These are phyloP conservation scores for Rickenella mellea DNA, from an alignment of 768 basidiomycete genomes.

Conservation along the genomic window DNA sequence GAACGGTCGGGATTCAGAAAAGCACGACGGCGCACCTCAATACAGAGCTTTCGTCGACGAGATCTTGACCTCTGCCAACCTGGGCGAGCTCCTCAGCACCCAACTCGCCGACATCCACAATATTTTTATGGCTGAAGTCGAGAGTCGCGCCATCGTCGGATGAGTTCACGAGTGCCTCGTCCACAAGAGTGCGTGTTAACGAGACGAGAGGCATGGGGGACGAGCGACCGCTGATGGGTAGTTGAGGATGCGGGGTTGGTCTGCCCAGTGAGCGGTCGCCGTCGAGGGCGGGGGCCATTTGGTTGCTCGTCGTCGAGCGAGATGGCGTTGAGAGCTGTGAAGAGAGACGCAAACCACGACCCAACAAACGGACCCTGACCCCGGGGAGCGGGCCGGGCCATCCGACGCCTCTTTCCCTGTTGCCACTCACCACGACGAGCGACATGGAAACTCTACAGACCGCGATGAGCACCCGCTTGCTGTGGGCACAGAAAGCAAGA, in stretches of 20 bases:
- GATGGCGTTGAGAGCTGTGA: no score
- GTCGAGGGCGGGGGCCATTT: no score
- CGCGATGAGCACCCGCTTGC: no score
- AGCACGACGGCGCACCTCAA: constrained; percentile 40
- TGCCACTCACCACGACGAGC: no score
- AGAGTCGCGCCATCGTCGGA: constrained; percentile 76
- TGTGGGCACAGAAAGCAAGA: no score
- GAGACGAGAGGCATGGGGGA: background rate
- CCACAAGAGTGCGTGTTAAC: constrained; percentile 47
- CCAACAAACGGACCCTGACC: no score
- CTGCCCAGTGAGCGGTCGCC: background rate
- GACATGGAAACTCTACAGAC: no score
- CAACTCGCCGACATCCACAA: constrained; percentile 66
- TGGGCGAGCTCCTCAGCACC: constrained; percentile 73
- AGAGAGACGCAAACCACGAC: no score
- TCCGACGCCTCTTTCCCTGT: no score
- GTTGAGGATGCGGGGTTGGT: constrained; percentile 1
- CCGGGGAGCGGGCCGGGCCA: no score
- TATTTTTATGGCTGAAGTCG: constrained; percentile 68
- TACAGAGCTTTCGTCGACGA: constrained; percentile 42
- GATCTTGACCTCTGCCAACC: constrained; percentile 35
- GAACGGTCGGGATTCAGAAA: constrained; percentile 10
- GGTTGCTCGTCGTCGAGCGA: no score
- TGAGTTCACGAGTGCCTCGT: constrained; percentile 56
- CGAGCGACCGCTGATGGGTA: constrained; percentile 1